Conservation (phyloP, 2,329 filamentous ascomycete species). For the Apiospora pterosperma region DNA sequence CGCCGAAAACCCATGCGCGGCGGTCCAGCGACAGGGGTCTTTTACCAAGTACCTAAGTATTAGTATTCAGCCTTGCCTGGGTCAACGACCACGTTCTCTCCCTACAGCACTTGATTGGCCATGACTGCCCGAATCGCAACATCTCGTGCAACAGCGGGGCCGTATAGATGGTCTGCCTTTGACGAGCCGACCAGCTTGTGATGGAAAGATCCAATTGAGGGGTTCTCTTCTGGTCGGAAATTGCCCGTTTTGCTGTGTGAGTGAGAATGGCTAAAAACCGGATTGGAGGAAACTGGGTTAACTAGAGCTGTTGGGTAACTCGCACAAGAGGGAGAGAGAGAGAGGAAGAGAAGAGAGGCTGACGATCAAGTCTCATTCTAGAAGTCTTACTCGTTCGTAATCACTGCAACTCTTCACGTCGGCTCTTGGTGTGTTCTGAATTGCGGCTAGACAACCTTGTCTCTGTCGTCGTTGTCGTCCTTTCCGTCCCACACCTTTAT, state of each 20-base stretch:
- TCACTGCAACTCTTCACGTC: background rate
- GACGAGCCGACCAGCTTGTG: background rate
- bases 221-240: background rate
- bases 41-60: no score
- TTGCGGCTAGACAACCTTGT: background rate
- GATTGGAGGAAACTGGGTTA: background rate
- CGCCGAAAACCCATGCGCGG: background rate
- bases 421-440: background rate
- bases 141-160: background rate
- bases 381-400: background rate
- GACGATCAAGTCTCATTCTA: background rate
- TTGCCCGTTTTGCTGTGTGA: background rate
- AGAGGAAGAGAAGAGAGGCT: slow-evolving; percentile 1
- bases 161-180: background rate
- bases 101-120: background rate
- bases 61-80: background rate
- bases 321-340: no score
- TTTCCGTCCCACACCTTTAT: background rate
- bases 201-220: background rate
- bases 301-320: background rate
- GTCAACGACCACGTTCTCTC: background rate
- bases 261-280: background rate
- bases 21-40: background rate
- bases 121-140: background rate
- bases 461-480: background rate